Evolutionary conservation across 108 stramenopile species (phyloP), one percentile per base, ranked within the genome.

Genomic region (Cyclotella distinguenda): DNA sequence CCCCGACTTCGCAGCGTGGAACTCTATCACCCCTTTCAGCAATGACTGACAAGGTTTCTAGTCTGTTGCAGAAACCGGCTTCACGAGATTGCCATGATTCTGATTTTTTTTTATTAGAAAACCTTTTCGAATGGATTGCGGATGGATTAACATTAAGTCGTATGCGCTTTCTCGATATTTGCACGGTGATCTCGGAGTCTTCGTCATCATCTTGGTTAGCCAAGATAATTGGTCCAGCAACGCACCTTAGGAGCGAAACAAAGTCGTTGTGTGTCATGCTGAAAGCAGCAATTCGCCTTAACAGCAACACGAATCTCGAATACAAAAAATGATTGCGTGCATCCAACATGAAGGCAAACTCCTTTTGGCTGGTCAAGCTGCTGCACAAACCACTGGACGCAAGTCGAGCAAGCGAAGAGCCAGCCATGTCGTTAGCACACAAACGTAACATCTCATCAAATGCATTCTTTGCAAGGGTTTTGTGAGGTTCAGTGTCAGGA

Each of bases 181-280:
- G 19, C 19, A 44, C 25, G 9, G 43, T 23, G 25, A 34, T 59
- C 38, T 61, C 54, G 21, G 52, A 35, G 35, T 74, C 60, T 15
- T 64, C 66, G 13, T 21, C 58, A 48, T 86, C 79, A 13, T 59
- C 27, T 46, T 77, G 72, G 21, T 82, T 74, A 13, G 81, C 84
- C 13, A 69, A 58, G 8, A 92, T 77, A 18, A 91, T 58, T 8
- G 94, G 90, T 18, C 88, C 84, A 32, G 84, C 87, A 47, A 87
- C 77, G 27, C 84, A 86, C 16, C 90, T 68, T 23, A 95, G 46
- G 22, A 90, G 66, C 13, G 86, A 85, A 16, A 90, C 84, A 65
- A 95, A 95, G 66, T 95, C 94, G 27, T 68, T 85, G 72, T 90
- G 84, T 1, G 90, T 84, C 90, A 91, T 92, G 60, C 82, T 80